phyloP scores from a whole-genome alignment of 345 rosid genomes.

The Rhizophora apiculata region DNA sequence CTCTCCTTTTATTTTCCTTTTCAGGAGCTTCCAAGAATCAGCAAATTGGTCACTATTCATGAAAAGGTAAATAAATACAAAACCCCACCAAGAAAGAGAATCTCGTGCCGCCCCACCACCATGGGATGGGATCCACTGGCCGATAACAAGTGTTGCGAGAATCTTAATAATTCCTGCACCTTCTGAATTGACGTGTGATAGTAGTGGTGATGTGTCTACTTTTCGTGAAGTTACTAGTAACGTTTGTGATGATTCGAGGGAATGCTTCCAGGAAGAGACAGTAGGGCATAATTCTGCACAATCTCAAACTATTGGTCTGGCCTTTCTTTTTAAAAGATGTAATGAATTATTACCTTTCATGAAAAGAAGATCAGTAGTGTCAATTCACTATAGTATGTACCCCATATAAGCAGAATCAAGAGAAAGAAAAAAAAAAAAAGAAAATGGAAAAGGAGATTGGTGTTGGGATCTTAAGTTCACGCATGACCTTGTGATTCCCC shows the following conservation, averaged over 20 bases:
- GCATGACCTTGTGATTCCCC: no score
- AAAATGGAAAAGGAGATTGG: no score
- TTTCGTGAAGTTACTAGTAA: neutral
- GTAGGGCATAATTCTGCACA: no score
- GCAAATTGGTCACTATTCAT: conserved; percentile 2
- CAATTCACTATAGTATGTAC: no score
- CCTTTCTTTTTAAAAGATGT: neutral
- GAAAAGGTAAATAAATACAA: neutral
- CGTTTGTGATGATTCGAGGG: conserved; percentile 24
- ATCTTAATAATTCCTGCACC: conserved; percentile 2
- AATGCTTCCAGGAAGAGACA: no score
- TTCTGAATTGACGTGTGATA: no score
- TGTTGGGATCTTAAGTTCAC: no score
- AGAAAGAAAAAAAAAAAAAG: no score
- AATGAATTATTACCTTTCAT: neutral
- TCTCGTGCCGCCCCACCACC: neutral
- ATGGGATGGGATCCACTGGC: conserved; percentile 7
- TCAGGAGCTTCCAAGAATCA: neutral
- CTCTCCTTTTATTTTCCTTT: neutral
- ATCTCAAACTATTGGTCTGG: no score
- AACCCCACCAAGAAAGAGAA: neutral
- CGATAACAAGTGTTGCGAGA: neutral
- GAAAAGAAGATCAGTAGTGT: neutral
- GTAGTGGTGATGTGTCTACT: no score
- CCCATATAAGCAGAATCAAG: no score